Evolutionary conservation across 192 early-diverging fungal genomes (phyloP).

Genomic region (Podila verticillata): DNA sequence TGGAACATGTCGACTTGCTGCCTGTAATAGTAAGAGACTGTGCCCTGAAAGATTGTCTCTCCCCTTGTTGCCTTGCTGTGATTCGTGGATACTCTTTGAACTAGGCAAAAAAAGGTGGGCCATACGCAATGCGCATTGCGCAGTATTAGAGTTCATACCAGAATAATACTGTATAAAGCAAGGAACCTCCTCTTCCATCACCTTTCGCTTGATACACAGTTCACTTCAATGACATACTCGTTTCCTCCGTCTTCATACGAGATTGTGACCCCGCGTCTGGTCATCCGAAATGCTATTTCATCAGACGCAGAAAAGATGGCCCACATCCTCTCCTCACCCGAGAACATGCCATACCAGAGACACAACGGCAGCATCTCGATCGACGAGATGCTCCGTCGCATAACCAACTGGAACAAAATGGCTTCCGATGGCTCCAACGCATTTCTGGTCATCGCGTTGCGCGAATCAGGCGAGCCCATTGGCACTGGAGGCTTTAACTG

Average conservation of each 20-base stretch:
- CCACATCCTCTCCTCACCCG: conserved; percentile 4
- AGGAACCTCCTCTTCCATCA: neutral
- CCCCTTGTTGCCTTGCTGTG: no score
- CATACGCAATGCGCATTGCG: neutral
- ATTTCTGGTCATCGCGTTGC: neutral
- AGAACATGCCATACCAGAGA: conserved; percentile 6
- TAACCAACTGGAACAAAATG: conserved; percentile 8
- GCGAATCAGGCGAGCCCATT: neutral
- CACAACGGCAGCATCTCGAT: neutral
- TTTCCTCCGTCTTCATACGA: conserved; percentile 3
- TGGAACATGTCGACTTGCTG: no score
- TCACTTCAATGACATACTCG: neutral
- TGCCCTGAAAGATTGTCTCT: no score
- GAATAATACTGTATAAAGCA: neutral
- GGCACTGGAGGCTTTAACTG: conserved; percentile 3
- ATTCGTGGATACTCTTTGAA: no score
- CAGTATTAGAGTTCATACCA: conserved; percentile 2
- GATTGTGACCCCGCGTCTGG: neutral
- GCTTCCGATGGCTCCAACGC: conserved; percentile 2
- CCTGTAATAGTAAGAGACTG: no score
- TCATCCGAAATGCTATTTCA: conserved; percentile 2
- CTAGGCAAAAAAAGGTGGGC: neutral
- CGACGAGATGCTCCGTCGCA: conserved; percentile 4
- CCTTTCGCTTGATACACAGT: neutral
- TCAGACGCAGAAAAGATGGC: conserved; percentile 1